Percentiles rank a stretch among this genome's conserved stretches.
Conservation (phyloP, 208 protist genomes). For the Borovskyia barvae region DNA sequence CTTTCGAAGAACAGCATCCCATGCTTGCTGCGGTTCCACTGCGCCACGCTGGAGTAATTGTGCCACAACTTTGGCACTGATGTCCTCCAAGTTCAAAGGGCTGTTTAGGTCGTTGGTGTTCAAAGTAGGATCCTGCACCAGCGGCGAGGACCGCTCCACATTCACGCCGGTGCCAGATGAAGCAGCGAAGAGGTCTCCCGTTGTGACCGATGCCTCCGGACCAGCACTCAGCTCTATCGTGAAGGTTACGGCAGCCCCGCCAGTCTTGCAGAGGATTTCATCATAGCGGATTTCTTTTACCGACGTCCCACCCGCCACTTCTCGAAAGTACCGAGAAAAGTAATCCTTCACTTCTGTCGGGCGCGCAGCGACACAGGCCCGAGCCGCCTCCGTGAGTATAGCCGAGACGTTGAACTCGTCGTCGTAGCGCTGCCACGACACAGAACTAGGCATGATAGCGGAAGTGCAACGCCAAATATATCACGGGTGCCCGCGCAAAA, state of each 20-base stretch:
- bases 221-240: slow-evolving; percentile 20
- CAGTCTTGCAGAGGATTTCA: slow-evolving; percentile 25
- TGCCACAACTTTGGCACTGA: slow-evolving; percentile 4
- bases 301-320: slow-evolving; percentile 35
- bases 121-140: no score
- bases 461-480: no score
- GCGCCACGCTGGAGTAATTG: slow-evolving; percentile 21
- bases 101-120: not conserved
- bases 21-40: slow-evolving; percentile 25
- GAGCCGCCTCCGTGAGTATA: slow-evolving; percentile 70
- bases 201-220: slow-evolving; percentile 16
- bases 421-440: slow-evolving; percentile 83
- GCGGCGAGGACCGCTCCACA: not conserved
- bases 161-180: not conserved
- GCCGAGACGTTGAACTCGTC: slow-evolving; percentile 61
- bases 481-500: no score
- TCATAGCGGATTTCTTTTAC: slow-evolving; percentile 29
- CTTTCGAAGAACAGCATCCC: slow-evolving; percentile 21
- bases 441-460: slow-evolving; percentile 18
- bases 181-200: not conserved
- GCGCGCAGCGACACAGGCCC: slow-evolving; percentile 66
- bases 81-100: not conserved
- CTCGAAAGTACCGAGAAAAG: slow-evolving; percentile 65
- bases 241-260: slow-evolving; percentile 22
- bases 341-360: slow-evolving; percentile 54